Evolutionary conservation across 2,329 filamentous ascomycete species (phyloP), one percentile per base, ranked within the genome.

Genomic region (Colletotrichum sp.): DNA sequence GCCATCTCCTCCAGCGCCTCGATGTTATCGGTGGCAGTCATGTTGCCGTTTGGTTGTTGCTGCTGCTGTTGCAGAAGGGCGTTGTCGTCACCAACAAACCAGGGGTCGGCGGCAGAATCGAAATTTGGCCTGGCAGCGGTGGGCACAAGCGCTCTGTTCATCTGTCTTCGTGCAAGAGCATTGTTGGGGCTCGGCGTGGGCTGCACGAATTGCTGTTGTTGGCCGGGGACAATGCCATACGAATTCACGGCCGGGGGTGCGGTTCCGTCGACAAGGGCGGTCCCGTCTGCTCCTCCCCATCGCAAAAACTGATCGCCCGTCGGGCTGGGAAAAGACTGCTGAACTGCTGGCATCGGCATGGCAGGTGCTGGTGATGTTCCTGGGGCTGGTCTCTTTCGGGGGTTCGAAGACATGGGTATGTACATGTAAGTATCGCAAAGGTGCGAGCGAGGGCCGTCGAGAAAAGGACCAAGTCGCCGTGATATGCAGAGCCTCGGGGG

Each of bases 1-100:
- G 96, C 96, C 85, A 93, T 93, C 82, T 94, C 92, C 82, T 98
- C 95, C 77, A 98, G 86, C 71, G 94, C 89, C 77, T 96, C 94
- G 76, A 98, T 90, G 79, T 93, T 95, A 79, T 98, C 93, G 81
- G 92, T 88, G 82, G 93, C 91, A 55, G 86, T 86, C 72, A 86
- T 78, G 6, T 77, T 72, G 21, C 76, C 76, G 49, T 77, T 78
- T 55, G 73, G 16, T 30, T 71, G 72, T 32, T 74, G 70, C 28
- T 72, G 71, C 49, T 67, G 73, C 12, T 69, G 85, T 21, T 84
- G 81, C 32, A 89, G 80, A 15, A 89, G 79, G 32, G 82, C 79
- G 52, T 80, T 79, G 16, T 85, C 84, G 30, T 90, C 88, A 9
- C 88, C 85, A n/a, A 80, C 81, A 77, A 88, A 77, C 87, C 87